Evolutionary conservation across 805 yeast species (phyloP).

Genomic region (Candida sonorensis): DNA sequence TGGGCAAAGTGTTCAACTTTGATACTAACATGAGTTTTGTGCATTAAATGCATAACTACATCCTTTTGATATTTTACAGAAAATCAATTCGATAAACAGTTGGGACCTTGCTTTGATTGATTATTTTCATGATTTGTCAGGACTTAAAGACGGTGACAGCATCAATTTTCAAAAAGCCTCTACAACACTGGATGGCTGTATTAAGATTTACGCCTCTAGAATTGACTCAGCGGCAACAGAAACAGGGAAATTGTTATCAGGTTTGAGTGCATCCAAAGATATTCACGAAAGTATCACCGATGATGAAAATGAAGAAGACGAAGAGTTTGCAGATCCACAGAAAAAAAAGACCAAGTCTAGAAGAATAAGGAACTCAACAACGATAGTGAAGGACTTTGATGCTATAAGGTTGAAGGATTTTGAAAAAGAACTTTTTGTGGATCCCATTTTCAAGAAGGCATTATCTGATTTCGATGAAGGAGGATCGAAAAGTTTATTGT

Average conservation of each 20-base stretch:
- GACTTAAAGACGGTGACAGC: conserved; percentile 66
- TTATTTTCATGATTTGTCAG: conserved; percentile 77
- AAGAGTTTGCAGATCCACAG: conserved; percentile 15
- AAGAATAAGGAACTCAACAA: conserved; percentile 18
- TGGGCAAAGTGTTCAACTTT: too few species aligned
- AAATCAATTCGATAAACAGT: conserved; percentile 79
- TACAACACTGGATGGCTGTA: conserved; percentile 90
- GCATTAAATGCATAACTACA: too few species aligned
- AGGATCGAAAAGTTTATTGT: conserved; percentile 48
- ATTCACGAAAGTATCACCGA: conserved; percentile 9
- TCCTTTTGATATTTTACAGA: too few species aligned
- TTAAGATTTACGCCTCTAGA: conserved; percentile 83
- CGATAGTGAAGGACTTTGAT: conserved; percentile 34
- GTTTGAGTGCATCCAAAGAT: conserved; percentile 31
- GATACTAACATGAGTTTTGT: too few species aligned
- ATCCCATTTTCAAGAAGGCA: conserved; percentile 52
- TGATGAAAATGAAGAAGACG: conserved; percentile 17
- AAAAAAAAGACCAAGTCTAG: conserved; percentile 12
- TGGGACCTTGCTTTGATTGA: conserved; percentile 92
- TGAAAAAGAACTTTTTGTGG: conserved; percentile 44
- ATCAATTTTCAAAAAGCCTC: conserved; percentile 89
- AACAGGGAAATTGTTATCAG: conserved; percentile 66
- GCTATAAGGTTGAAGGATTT: conserved; percentile 35
- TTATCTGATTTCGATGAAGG: conserved; percentile 56
- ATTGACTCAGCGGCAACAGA: conserved; percentile 90